A percentile compares a stretch with the other conserved stretches of the same genome.
phyloP scores from a whole-genome alignment of 768 basidiomycete genomes.

The Lactarius hatsudake region DNA sequence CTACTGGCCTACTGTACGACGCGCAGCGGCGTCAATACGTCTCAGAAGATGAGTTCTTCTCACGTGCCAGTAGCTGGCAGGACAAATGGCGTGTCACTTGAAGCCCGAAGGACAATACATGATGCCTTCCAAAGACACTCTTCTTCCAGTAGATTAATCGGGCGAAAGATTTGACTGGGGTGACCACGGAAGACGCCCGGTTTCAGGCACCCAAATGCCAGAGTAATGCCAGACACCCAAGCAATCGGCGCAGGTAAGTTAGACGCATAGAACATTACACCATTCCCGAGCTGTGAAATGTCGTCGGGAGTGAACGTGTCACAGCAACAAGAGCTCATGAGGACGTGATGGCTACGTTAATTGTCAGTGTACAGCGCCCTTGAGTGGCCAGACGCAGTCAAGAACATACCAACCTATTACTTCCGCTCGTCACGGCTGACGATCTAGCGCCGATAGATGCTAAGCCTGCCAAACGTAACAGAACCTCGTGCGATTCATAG shows the following conservation, averaged over 20 bases:
- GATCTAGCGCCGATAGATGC: neutral
- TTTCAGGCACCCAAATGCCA: neutral
- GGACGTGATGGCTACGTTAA: neutral
- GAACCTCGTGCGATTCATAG: neutral
- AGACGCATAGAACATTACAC: neutral
- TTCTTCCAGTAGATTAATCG: neutral
- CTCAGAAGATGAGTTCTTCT: neutral
- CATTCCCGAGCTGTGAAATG: neutral
- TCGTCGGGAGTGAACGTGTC: neutral
- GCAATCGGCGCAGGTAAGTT: neutral
- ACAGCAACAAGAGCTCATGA: neutral
- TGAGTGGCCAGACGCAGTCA: neutral
- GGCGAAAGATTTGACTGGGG: neutral
- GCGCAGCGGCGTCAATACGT: neutral
- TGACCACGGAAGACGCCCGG: neutral
- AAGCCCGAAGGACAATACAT: neutral
- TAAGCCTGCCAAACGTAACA: neutral
- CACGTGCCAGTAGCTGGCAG: neutral
- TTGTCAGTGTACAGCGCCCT: neutral
- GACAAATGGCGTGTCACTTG: neutral
- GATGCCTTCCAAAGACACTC: neutral
- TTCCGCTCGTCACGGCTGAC: neutral
- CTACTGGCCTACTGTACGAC: neutral
- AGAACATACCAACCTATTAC: neutral
- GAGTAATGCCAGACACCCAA: neutral